These are phyloP conservation scores for Penicillium sp. DNA, from an alignment of 2,329 filamentous ascomycete genomes.

Conservation along the genomic window DNA sequence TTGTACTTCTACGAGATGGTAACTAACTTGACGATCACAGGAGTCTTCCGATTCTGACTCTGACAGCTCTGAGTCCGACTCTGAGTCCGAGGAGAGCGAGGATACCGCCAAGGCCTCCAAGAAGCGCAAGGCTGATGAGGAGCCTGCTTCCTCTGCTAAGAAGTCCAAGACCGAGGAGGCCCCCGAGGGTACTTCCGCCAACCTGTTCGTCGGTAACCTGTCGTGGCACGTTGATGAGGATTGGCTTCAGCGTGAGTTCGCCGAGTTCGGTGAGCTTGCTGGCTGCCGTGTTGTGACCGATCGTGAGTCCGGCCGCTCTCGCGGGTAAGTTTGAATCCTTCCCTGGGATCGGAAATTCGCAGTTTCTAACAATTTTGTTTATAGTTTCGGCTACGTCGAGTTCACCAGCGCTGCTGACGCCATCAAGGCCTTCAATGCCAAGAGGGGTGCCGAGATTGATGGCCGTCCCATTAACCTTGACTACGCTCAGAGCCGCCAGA, in stretches of 20 bases:
- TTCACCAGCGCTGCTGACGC: slow-evolving; percentile 67
- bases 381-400: slow-evolving; percentile 84
- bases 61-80: slow-evolving; percentile 33
- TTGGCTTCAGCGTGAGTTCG: slow-evolving; percentile 75
- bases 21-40: slow-evolving; percentile 14
- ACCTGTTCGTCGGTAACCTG: slow-evolving; percentile 85
- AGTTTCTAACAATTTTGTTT: neutral
- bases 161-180: slow-evolving; percentile 61
- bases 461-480: slow-evolving; percentile 74
- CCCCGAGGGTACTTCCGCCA: slow-evolving; percentile 45
- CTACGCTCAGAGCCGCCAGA: slow-evolving; percentile 66
- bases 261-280: slow-evolving; percentile 69
- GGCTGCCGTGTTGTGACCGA: slow-evolving; percentile 80
- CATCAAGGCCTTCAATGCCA: slow-evolving; percentile 68
- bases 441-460: slow-evolving; percentile 71
- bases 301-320: slow-evolving; percentile 74
- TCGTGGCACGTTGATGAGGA: slow-evolving; percentile 90
- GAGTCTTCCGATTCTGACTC: slow-evolving; percentile 32
- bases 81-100: slow-evolving; percentile 34
- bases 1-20: slow-evolving; percentile 11
- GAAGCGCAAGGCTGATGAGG: slow-evolving; percentile 52
- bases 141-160: slow-evolving; percentile 44
- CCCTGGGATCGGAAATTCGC: neutral
- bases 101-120: slow-evolving; percentile 36
- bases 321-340: slow-evolving; percentile 56